Conservation (phyloP, 2,329 filamentous ascomycete genomes). For the Thermoascus crustaceus region DNA sequence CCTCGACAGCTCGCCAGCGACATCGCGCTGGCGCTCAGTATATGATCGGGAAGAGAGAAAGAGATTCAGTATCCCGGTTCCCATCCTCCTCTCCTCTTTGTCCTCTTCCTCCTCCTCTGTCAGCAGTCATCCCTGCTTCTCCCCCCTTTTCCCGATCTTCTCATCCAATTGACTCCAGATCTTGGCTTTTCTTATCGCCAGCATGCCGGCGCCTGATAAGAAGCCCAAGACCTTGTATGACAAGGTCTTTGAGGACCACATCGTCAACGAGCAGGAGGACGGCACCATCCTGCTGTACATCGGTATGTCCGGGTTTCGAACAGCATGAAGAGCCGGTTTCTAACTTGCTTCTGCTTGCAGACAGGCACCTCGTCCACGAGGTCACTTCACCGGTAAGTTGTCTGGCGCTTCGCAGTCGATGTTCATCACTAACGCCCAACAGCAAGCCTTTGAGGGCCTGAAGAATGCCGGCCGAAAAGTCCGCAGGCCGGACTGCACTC, state of each 20-base stretch:
- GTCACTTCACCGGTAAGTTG: constrained; percentile 82
- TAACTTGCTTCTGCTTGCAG: constrained; percentile 39
- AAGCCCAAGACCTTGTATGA: constrained; percentile 85
- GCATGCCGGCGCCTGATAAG: constrained; percentile 67
- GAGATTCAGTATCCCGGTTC: background rate
- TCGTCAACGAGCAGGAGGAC: constrained; percentile 91
- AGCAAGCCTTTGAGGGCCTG: constrained; percentile 96
- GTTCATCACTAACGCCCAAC: constrained; percentile 1
- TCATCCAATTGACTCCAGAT: background rate
- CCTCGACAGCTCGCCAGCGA: constrained; percentile 25
- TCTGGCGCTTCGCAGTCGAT: constrained; percentile 8
- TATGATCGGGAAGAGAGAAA: too few relatives aligned
- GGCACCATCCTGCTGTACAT: constrained; percentile 91
- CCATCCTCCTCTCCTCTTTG: background rate
- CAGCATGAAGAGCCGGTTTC: background rate
- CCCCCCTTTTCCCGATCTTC: background rate
- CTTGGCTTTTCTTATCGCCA: constrained; percentile 23
- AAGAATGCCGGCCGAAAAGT: constrained; percentile 82
- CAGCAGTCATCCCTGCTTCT: background rate
- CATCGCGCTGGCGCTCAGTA: too few relatives aligned
- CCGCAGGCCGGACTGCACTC: constrained; percentile 88
- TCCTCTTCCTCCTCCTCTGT: background rate
- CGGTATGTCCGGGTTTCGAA: constrained; percentile 46
- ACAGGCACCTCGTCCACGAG: constrained; percentile 94
- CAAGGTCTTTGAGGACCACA: constrained; percentile 91